Base-by-base conservation (phyloP, 148 eudicot species). In the Euryodendron excelsum region DNA sequence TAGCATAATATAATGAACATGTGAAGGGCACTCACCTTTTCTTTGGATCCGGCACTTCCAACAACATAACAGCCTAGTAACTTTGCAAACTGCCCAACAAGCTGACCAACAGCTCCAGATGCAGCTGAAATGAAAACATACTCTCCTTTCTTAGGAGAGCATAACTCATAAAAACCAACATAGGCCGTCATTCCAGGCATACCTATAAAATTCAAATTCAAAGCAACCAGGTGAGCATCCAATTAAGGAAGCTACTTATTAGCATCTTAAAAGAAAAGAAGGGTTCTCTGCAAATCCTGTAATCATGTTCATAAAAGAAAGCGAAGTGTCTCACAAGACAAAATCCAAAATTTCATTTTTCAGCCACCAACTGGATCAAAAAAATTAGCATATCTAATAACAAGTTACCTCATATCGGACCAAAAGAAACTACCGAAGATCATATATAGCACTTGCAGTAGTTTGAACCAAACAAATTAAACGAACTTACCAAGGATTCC, bases 401-500 rank as follows among this genome's bases (percentile, higher is more conserved):
- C 52, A 48, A 48, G 52, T 48, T 48, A 13, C 20, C 52, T 48
- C 45, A 41, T 41, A 41, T 41, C 9, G 45, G 45, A 41, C 45
- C 45, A 5, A 41, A 41, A 5, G 45, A 41, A 41, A 41, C 45
- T 41, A 41, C 45, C 9, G 45, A 55, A 23, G 2, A 18, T 2
- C 13, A 55, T 7, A 1, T 18, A 33, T 33, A 31, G 69, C 37
- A 2, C 25, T n/a, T 36, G 44, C 36, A 64, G 17, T 23, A 52
- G 30, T 39, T 25, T 28, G 36, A 56, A 31, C 50, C n/a, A 17
- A 17, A 13, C 11, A 62, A 58, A 59, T 39, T 8, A 44, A 74
- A 59, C 23, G 36, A 53, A 50, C 80, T 61, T 78, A 92, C 96
- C 93, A 25, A 92, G 93, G 76, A 91, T 82, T 73, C 96, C 96